Evolutionary conservation across 129 eudicot species (phyloP).

Genomic region (Centella asiatica): DNA sequence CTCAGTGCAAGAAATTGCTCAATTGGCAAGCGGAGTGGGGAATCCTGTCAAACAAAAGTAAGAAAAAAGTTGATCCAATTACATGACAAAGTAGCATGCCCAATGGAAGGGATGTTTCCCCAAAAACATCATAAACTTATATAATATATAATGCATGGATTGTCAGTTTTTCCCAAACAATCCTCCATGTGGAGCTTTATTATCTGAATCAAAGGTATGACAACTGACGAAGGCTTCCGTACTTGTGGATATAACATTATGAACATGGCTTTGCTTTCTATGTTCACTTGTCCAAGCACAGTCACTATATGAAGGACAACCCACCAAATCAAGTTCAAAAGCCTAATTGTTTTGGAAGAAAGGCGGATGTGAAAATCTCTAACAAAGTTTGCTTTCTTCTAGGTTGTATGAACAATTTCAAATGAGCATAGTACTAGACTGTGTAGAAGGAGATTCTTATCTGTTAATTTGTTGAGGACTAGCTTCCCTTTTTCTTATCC

Average conservation of each 20-base stretch:
- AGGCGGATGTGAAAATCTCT: background rate
- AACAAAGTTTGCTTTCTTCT: background rate
- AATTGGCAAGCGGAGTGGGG: slow-evolving; percentile 85
- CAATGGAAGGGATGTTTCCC: background rate
- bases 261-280: no score
- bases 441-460: background rate
- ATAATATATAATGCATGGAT: no score
- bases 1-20: slow-evolving; percentile 70
- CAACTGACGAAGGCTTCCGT: no score
- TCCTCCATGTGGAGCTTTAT: no score
- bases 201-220: no score
- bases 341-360: background rate
- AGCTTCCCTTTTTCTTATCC: background rate
- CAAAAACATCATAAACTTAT: background rate
- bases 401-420: background rate
- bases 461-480: background rate
- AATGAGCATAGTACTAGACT: background rate
- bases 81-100: background rate
- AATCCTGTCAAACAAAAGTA: slow-evolving; percentile 41
- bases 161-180: no score
- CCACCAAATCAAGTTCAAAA: background rate
- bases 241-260: no score
- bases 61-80: slow-evolving; percentile 13
- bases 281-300: no score
- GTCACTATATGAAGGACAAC: background rate